Base-by-base conservation (phyloP, 1,139 yeast genomes). In the Keqinozyma sinolaborantium region DNA sequence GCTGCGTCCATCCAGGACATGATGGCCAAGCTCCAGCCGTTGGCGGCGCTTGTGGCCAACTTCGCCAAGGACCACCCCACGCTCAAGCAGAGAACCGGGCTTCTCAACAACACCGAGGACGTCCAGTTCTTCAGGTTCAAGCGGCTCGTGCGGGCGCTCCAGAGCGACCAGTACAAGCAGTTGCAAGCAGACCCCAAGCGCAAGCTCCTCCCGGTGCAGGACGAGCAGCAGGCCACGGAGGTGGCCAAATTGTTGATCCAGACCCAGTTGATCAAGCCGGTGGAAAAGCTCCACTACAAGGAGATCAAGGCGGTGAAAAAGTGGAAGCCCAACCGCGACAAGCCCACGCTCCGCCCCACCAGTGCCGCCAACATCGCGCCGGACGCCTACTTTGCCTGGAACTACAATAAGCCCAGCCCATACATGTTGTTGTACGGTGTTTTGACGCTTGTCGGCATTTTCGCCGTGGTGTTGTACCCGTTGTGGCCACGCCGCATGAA, bases 401-500 rank as follows among this genome's bases (percentile, higher is more conserved):
- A 78, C 37, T 88, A 80, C 60, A 77, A 75, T 40, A 87, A 90
- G 37, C 87, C 88, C 31, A 84, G 84, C 41, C 74, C 86, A 30
- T 73, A 64, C 60, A 60, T 87, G 69, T 45, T 77, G 56, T 48
- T 75, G 46, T 77, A 84, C 57, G 77, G 95, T 39, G 59, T 70
- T 34, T 58, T 87, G 58, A 73, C 84, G 24, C 63, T 90, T 25
- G 70, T 66, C 9, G 88, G 73, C 14, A 78, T 88, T 8, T 80
- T 92, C 47, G 74, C 86, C 2, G 62, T 88, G 27, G 86, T 92
- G 23, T 71, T 92, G 51, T 94, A 87, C 79, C 99, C 98, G 41
- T 73, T 92, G 49, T 92, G 99, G 99, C 99, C 99, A 14, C 54
- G 70, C 30, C 77, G 80, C 58, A 79, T 92, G 94, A 83, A 95